Base-by-base conservation (phyloP, 106 monocot species). In the Amphibolis antarctica region DNA sequence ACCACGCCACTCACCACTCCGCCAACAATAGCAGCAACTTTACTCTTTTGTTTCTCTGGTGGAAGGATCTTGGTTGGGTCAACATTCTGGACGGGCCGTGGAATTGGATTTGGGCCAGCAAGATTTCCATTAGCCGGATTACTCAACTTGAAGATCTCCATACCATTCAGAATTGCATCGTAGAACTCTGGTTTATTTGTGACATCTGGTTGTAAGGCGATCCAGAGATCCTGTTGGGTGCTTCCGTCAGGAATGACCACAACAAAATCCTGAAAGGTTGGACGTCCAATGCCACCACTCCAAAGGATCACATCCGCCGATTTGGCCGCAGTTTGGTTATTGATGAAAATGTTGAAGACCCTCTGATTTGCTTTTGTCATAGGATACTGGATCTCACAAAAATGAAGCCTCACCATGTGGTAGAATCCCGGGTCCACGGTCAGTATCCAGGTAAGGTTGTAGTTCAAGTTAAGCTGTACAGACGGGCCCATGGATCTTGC, bases 391-490 rank as follows among this genome's bases (percentile, higher is more conserved):
- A 81, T 78, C 82, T 93, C 92, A 28, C 88, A 88, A 60, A 93
- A 84, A 72, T 93, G 92, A 36, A 93, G 55, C 42, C 92, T 46
- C 4, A 88, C 28, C 53, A 93, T 62, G 76, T 93, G 85, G 63
- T 63, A 57, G 71, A 88, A 85, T 10, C 85, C 88, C 0, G 76
- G 78, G 25, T 93, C 85, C 4, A 93, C 78, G 0, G 53, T 1
- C 17, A 93, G 59, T 26, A 78, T 64, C 92, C 92, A 93, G 5
- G 85, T 82, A 62, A 93, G 85, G 57, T 93, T 88, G 68, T 65
- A 85, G 26, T 93, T 78, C 46, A 56, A 26, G 68, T 88, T 93
- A 55, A 85, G 20, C 2, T 42, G 13, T 1, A 55, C 25, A 25
- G 55, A 22, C 10, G 76, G 66, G 3, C 85, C 88, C 88, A 93